Evolutionary conservation across 1,284 basidiomycete species (phyloP), one percentile per base, ranked within the genome.

Genomic region (Trametes pubescens): DNA sequence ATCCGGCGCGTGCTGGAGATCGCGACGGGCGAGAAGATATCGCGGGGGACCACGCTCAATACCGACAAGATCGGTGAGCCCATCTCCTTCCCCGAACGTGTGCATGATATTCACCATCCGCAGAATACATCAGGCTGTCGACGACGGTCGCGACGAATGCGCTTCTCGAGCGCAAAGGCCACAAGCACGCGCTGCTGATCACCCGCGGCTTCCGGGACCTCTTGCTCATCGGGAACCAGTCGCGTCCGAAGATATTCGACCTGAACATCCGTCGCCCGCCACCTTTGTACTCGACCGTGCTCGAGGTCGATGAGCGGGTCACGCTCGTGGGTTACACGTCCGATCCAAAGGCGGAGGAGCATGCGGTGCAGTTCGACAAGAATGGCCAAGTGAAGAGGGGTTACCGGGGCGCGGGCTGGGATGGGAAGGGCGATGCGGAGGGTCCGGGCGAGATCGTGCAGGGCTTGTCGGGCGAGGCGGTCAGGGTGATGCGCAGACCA

Each of bases 71-170:
- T 98, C 64, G 95, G 91, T 92, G 64, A 48, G 67, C 46, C 11
- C 10, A 2, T 7, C 14, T 14, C 18, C 40, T 16, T 32, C 4
- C 4, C 11, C 16, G 10, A 1, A 18, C 4, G 51, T 5, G 24
- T 8, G 26, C 14, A 24, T n/a, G 4, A 22, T 3, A 4, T 26
- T 34, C n/a, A 63, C 26, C 6, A 2, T 43, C 32, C 14, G 4
- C 64, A 95, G 95, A 97, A 71, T 96, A 94, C 74, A 95, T 98
- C 66, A 87, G 96, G 18, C 82, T 98, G 3, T 95, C 93, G 0
- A 99, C 97, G 0, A 99, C 97, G 0, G 95, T 99, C 2, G 97
- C 95, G 0, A 99, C 97, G 18, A 99, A 99, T 71, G 96, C 97
- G 0, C 84, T 99, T 0, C 84, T 99, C 6, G 97, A 99, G 75